Evolutionary conservation across 768 basidiomycete genomes (phyloP).

Genomic region (Rhizopogon roseolus): DNA sequence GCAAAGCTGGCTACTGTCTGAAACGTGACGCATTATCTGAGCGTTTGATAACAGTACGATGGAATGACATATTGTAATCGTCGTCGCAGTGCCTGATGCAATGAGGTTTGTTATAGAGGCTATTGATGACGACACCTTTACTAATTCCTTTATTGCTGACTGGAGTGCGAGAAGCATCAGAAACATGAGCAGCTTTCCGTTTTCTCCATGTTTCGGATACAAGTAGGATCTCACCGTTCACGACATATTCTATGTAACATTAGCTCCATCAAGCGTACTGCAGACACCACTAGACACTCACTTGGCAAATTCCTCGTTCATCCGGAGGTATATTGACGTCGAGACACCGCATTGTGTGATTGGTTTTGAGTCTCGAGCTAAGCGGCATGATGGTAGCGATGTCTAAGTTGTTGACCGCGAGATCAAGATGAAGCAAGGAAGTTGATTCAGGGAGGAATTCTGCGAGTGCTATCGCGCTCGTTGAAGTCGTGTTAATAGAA

Average conservation of each 20-base stretch:
- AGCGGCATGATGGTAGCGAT: constrained; percentile 93
- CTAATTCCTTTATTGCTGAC: constrained; percentile 48
- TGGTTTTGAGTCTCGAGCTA: constrained; percentile 77
- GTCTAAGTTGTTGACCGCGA: constrained; percentile 79
- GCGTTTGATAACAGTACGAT: no score
- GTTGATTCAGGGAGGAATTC: constrained; percentile 93
- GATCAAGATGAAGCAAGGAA: constrained; percentile 85
- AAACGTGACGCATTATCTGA: no score
- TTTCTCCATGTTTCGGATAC: constrained; percentile 90
- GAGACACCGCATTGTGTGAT: constrained; percentile 84
- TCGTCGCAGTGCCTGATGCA: no score
- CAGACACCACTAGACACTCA: neutral
- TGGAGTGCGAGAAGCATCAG: constrained; percentile 17
- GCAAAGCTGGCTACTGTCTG: no score
- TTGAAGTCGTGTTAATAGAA: constrained; percentile 70
- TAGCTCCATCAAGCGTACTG: constrained; percentile 17
- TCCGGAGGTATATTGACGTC: constrained; percentile 90
- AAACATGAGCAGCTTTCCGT: constrained; percentile 43
- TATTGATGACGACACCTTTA: no score
- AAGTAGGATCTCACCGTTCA: constrained; percentile 88
- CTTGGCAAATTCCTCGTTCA: constrained; percentile 75
- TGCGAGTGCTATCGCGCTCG: constrained; percentile 90
- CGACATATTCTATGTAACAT: constrained; percentile 59
- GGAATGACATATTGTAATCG: no score
- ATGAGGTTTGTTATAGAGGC: no score